phyloP scores from a whole-genome alignment of 108 stramenopile genomes.

The Skeletonema menzelii region DNA sequence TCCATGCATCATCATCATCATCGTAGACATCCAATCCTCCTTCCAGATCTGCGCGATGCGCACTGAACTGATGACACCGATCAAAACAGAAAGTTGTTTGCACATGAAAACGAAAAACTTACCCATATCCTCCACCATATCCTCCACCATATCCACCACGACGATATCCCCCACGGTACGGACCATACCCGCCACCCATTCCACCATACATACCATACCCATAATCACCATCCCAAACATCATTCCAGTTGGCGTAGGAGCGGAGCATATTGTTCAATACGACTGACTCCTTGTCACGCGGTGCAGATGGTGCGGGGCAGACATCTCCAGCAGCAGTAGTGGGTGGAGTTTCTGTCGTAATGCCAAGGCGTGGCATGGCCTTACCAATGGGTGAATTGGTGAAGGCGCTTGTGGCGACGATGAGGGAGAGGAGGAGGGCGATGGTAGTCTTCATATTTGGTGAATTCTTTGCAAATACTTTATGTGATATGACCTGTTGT shows the following conservation, averaged over 20 bases:
- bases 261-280: slow-evolving; percentile 31
- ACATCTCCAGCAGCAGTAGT: background rate
- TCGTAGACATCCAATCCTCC: background rate
- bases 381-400: slow-evolving; percentile 1
- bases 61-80: too few relatives aligned
- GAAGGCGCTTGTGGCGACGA: background rate
- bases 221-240: slow-evolving; percentile 41
- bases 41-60: background rate
- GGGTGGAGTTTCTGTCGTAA: background rate
- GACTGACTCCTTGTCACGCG: background rate
- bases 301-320: background rate
- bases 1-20: too few relatives aligned
- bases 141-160: slow-evolving; percentile 13
- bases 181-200: slow-evolving; percentile 12
- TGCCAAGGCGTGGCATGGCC: background rate
- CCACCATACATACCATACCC: slow-evolving; percentile 29
- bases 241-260: slow-evolving; percentile 42
- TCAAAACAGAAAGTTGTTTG: background rate
- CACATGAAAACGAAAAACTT: too few relatives aligned
- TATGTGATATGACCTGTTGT: background rate
- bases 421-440: background rate
- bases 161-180: slow-evolving; percentile 10
- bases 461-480: too few relatives aligned
- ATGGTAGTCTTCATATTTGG: background rate
- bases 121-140: slow-evolving; percentile 20